Base-by-base conservation (phyloP, 371 early-diverging fungal species). In the Blastocladiella emersonii region DNA sequence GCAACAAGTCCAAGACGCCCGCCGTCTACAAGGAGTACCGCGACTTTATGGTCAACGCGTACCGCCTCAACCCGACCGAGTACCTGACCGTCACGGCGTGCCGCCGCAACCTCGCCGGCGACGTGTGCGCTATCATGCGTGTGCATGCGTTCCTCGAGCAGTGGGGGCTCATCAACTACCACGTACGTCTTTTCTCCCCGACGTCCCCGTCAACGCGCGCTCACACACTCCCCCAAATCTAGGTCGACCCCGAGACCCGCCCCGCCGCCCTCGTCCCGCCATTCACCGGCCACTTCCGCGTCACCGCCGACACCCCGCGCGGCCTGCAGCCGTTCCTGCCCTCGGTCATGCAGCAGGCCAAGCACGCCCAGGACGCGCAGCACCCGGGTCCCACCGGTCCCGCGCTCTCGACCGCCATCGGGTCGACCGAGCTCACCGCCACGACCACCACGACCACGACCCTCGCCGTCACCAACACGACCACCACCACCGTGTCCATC, bases 111-210 rank as follows among this genome's bases (percentile, higher is more conserved):
- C 71, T 98, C 61, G 90, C 95, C 1, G 96, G 96, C 37, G 99
- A 98, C 78, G 95, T 99, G 5, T 93, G 95, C 69, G 89, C 94
- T 21, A 92, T 99, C 65, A 90, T 98, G 73, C 79, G 95, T 34
- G 93, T 99, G 1, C 97, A 98, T 76, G 91, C 96, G 8, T 98
- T 99, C 69, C 74, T 98, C 57, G 98, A 99, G 73, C 98, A 98
- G 72, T 99, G 99, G 99, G 98, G 98, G 2, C 77, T 99, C 45
- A 94, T 99, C 69, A 99, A 99, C 76, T 93, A 92, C 71, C 92
- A 97, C 81, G 94, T 92, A 74, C 64, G 61, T 62, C 56, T 19
- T 15, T 15, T 25, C 15, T 0, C 1, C 19, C 5, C 6, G 2
- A 0, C 41, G n/a, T n/a, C n/a, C n/a, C n/a, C 65, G 59, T 41